Base-by-base conservation (phyloP, 73 alveolate genomes). In the Stentor roeselii region DNA sequence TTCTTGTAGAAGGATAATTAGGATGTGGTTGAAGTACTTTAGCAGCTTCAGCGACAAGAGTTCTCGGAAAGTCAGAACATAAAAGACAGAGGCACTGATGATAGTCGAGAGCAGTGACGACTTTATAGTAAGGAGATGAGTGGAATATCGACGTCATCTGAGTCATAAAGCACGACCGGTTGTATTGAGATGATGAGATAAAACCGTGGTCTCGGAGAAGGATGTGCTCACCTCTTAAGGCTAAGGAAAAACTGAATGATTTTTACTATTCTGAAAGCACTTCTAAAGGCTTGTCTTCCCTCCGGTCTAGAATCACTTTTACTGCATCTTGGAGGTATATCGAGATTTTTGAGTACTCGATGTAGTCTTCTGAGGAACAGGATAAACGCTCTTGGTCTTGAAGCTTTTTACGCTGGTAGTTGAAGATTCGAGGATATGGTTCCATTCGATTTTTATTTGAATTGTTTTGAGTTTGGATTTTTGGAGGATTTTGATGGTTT, bases 211-310 rank as follows among this genome's bases (percentile, higher is more conserved):
- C 97, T 59, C 97, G 82, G 36, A 92, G 80, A 2, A 92, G 78
- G 2, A 92, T 82, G 40, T 92, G 97, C 86, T 92, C 97, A 30
- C 97, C 97, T 67, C 86, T 92, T 3, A 92, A 85, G 21, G 95
- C 85, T 0, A 92, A 60, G 1, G 82, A 75, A 75, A 92, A 86
- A 76, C 80, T 67, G 80, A 21, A 40, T 67, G 11, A 67, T 14
- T 34, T 34, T 67, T 67, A 67, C 80, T 92, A 92, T 78, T 92
- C 93, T 30, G 35, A 36, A 11, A 92, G 90, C 37, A 92, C 60
- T 34, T 86, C 94, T 38, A 60, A 39, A 3, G 97, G 95, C 37
- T 92, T 92, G 11, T 92, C 97, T 78, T 87, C 97, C 85, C 93
- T 85, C 39, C 97, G 61, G 60, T 92, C 97, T 27, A 92, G 60